A percentile compares a stretch with the other conserved stretches of the same genome.
Evolutionary conservation across 257 asterid species (phyloP).

Genomic region (Nicotiana undulata): DNA sequence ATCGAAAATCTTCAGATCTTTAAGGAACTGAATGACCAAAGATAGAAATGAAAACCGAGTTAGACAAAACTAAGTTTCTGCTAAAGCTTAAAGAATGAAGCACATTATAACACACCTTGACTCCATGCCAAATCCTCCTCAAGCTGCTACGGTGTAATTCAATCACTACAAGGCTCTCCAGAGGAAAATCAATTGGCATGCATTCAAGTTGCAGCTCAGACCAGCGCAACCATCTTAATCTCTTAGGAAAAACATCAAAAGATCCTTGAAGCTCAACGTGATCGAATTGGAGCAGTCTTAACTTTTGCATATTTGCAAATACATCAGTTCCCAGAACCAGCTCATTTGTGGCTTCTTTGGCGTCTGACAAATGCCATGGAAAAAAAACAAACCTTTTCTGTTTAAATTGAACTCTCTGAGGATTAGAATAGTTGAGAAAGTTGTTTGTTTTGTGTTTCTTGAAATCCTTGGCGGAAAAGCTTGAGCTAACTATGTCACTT

Average conservation of each 20-base stretch:
- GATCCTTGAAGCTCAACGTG: conserved; percentile 10
- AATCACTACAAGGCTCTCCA: conserved; percentile 12
- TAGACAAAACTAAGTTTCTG: not conserved
- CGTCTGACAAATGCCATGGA: conserved; percentile 7
- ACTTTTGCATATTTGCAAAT: conserved; percentile 14
- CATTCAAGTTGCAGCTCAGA: not conserved
- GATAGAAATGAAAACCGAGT: not conserved
- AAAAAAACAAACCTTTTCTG: not conserved
- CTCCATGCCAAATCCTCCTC: conserved; percentile 12
- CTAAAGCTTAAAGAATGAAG: not conserved
- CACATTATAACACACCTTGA: not conserved
- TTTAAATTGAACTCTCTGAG: not conserved
- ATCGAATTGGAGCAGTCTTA: conserved; percentile 13
- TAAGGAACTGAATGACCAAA: conserved; percentile 9
- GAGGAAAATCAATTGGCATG: conserved; percentile 16
- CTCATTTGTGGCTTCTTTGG: not conserved
- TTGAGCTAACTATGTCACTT: not conserved
- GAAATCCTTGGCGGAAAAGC: not conserved
- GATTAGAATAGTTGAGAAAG: not conserved
- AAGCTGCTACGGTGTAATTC: conserved; percentile 18
- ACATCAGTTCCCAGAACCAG: conserved; percentile 6
- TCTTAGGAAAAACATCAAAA: conserved; percentile 13
- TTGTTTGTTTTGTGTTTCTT: not conserved
- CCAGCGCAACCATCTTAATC: conserved; percentile 17
- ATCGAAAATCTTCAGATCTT: conserved; percentile 11